Base-by-base conservation (phyloP, 129 eudicot genomes). In the Lonicera japonica region DNA sequence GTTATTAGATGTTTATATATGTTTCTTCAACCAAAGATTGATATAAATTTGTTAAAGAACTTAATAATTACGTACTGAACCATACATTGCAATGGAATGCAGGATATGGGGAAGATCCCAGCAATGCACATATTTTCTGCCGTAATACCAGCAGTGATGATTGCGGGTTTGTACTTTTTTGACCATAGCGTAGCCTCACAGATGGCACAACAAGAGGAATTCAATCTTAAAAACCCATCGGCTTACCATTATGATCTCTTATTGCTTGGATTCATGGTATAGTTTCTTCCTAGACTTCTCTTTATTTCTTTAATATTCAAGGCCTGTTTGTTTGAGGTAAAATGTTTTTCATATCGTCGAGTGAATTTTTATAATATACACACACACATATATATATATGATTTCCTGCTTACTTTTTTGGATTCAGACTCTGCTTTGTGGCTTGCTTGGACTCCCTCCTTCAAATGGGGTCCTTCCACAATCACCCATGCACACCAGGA, bases 171-270 rank as follows among this genome's bases (percentile, higher is more conserved):
- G 68, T 94, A 94, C 88, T 88, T 94, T 69, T 94, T 94, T 25
- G 99, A 94, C 66, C 99, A 94, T 65, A 94, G 99, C 66, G 99
- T 94, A 58, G 96, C 99, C 54, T 77, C 96, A 62, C 96, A 94
- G 73, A 50, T 94, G 96, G 96, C 99, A 3, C 99, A 94, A 60
- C 96, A 83, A 56, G 80, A 82, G 75, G 99, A 94, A 68, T 94
- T 88, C 71, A 94, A 94, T 68, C 89, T 94, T 21, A 83, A 79
- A 74, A 94, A 94, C 23, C 99, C 99, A 5, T 61, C 92, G 50
- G 89, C 99, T 17, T 94, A 80, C 66, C 99, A 94, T 75, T 88
- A 94, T 19, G 99, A 94, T 65, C 59, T 88, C 46, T 75, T 94
- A 8, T 58, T 94, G 77, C 99, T 91, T 38, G 96, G 96, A 36